phyloP scores from a whole-genome alignment of 257 asterid species.

The Cinchona pubescens region DNA sequence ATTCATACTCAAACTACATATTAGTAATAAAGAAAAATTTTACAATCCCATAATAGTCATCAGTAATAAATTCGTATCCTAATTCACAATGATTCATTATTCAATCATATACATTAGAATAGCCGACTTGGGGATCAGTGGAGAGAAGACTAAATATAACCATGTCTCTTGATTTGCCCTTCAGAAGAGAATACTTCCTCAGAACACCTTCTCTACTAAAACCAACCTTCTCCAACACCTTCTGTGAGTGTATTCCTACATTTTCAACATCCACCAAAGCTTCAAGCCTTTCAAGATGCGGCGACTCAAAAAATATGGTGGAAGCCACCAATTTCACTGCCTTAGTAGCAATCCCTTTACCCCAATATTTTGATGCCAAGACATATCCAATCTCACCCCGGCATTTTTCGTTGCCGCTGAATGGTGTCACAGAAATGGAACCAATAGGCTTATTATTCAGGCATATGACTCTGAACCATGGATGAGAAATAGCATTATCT shows the following conservation, averaged over 20 bases:
- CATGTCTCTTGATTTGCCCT: constrained; percentile 58
- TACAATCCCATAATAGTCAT: no score
- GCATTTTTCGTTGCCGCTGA: constrained; percentile 34
- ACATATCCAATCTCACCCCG: constrained; percentile 74
- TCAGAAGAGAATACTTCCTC: constrained; percentile 58
- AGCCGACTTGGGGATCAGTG: constrained; percentile 38
- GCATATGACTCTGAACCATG: constrained; percentile 66
- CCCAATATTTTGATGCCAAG: constrained; percentile 70
- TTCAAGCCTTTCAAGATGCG: constrained; percentile 65
- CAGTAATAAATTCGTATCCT: no score
- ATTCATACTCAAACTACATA: no score
- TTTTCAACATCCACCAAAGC: constrained; percentile 74
- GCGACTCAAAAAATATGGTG: constrained; percentile 61
- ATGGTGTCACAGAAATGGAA: constrained; percentile 45
- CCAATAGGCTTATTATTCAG: constrained; percentile 50
- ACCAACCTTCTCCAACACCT: constrained; percentile 79
- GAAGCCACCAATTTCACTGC: constrained; percentile 70
- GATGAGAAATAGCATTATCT: constrained; percentile 31
- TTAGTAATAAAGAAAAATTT: no score
- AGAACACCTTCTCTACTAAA: constrained; percentile 64
- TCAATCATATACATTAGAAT: constrained; percentile 22
- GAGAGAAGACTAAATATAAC: constrained; percentile 65
- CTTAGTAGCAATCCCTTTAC: constrained; percentile 65
- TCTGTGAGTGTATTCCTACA: constrained; percentile 62
- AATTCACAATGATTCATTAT: not conserved